Percentiles rank a stretch among this genome's conserved stretches.
Evolutionary conservation across 345 rosid genomes (phyloP).

Genomic region (Rhodomyrtus tomentosa): DNA sequence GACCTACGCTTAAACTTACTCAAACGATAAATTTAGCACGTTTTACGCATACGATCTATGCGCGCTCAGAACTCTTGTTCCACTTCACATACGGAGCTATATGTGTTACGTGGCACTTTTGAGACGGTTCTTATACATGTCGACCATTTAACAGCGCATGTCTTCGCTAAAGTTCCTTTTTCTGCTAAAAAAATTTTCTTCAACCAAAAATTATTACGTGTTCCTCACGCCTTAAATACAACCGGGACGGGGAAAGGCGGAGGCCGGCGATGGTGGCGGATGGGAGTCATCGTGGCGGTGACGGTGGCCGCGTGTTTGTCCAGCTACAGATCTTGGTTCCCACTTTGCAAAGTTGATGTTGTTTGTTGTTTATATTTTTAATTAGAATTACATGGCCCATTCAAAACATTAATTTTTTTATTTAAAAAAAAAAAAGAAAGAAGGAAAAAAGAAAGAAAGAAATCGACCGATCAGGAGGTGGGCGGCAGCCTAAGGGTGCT

Average conservation of each 20-base stretch:
- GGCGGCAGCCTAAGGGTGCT: background rate
- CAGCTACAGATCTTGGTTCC: too few species aligned
- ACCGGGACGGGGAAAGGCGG: background rate
- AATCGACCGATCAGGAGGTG: background rate
- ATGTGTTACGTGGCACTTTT: too few species aligned
- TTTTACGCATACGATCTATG: background rate
- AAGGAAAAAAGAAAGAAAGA: too few species aligned
- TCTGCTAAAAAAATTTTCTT: background rate
- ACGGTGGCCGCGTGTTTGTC: background rate
- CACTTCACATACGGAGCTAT: background rate
- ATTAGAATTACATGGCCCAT: background rate
- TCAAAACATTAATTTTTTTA: too few species aligned
- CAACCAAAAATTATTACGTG: background rate
- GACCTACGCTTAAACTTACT: background rate
- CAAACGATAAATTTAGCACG: background rate
- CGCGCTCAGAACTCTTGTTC: background rate
- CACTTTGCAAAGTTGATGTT: background rate
- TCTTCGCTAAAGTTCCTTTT: background rate
- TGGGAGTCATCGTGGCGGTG: background rate
- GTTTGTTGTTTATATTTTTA: too few species aligned
- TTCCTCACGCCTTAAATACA: background rate
- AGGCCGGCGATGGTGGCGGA: background rate
- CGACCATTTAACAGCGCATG: rapidly evolving
- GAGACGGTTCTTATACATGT: background rate
- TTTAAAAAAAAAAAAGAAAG: too few species aligned